A percentile compares a stretch with the other conserved stretches of the same genome.
Conservation (phyloP, 2,329 filamentous ascomycete genomes). For the Aspergillus hiratsukae region DNA sequence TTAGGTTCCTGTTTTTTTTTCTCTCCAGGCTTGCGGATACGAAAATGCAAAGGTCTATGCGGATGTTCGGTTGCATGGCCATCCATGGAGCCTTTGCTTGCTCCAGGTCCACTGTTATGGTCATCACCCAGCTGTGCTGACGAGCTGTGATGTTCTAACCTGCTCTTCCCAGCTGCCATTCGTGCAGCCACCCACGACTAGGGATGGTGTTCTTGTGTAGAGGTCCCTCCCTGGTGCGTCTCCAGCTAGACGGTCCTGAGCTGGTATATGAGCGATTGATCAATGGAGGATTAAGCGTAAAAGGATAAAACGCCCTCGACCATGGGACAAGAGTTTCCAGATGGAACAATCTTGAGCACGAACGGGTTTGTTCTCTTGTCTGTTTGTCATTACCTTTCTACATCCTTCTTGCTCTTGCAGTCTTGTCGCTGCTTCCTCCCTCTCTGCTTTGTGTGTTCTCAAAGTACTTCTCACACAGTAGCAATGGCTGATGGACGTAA, state of each 20-base stretch:
- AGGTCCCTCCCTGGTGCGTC: constrained; percentile 8
- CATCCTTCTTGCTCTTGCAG: neutral
- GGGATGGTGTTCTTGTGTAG: constrained; percentile 23
- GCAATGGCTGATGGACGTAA: constrained; percentile 57
- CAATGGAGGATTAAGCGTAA: constrained; percentile 17
- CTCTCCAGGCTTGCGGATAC: neutral
- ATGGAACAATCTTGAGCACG: constrained; percentile 10
- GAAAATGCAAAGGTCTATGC: neutral
- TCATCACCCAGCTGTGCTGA: constrained; percentile 24
- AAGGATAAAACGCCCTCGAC: constrained; percentile 20
- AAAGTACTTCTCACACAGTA: neutral
- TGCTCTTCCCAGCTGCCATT: constrained; percentile 22
- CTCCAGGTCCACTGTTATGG: constrained; percentile 23
- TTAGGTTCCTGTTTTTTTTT: constrained; percentile 1
- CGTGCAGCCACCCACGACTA: constrained; percentile 26
- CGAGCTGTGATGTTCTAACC: constrained; percentile 20
- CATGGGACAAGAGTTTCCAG: constrained; percentile 6
- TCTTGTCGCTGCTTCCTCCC: neutral
- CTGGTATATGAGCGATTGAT: neutral
- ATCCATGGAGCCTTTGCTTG: constrained; percentile 10
- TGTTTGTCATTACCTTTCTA: constrained; percentile 3
- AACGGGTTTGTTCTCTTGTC: constrained; percentile 5
- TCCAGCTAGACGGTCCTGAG: constrained; percentile 3
- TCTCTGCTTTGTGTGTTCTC: constrained; percentile 5
- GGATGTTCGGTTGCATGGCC: constrained; percentile 11